phyloP scores from a whole-genome alignment of 345 rosid species.

The Noccaea bulbosa region DNA sequence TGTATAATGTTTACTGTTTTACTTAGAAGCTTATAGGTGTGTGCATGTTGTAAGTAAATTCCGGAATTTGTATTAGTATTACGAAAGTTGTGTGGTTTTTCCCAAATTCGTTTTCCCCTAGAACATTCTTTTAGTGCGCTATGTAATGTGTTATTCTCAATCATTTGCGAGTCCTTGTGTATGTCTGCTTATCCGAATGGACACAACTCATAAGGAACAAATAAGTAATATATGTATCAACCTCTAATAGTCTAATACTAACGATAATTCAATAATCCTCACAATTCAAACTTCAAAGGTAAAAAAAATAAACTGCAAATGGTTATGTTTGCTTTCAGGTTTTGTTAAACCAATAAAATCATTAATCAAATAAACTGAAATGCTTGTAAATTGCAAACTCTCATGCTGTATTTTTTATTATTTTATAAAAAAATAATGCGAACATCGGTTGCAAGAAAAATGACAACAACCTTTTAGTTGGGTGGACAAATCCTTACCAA shows the following conservation, averaged over 20 bases:
- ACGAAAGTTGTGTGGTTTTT: background rate
- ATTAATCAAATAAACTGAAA: too few relatives aligned
- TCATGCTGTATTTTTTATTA: background rate
- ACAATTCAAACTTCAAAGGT: too few relatives aligned
- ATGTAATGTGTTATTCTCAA: constrained; percentile 20
- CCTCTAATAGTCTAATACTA: too few relatives aligned
- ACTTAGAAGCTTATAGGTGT: constrained; percentile 35
- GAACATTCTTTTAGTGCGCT: constrained; percentile 28
- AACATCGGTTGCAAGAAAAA: constrained; percentile 1
- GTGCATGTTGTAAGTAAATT: constrained; percentile 42
- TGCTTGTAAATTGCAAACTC: background rate
- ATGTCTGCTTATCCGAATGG: background rate
- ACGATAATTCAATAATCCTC: too few relatives aligned
- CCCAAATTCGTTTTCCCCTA: background rate
- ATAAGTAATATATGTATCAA: too few relatives aligned
- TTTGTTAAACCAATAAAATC: too few relatives aligned
- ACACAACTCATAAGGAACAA: background rate
- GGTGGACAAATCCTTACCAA: constrained; percentile 4
- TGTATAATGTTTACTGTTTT: constrained; percentile 26
- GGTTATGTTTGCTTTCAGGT: too few relatives aligned
- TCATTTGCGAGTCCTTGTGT: background rate
- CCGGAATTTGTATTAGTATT: constrained; percentile 26
- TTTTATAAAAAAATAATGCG: background rate
- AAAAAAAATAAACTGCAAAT: too few relatives aligned
- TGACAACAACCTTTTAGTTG: background rate